Percentiles rank a stretch among this genome's conserved stretches.
These are phyloP conservation scores for Nothomitra cinnamomea DNA, from an alignment of 2,329 filamentous ascomycete genomes.

Conservation along the genomic window DNA sequence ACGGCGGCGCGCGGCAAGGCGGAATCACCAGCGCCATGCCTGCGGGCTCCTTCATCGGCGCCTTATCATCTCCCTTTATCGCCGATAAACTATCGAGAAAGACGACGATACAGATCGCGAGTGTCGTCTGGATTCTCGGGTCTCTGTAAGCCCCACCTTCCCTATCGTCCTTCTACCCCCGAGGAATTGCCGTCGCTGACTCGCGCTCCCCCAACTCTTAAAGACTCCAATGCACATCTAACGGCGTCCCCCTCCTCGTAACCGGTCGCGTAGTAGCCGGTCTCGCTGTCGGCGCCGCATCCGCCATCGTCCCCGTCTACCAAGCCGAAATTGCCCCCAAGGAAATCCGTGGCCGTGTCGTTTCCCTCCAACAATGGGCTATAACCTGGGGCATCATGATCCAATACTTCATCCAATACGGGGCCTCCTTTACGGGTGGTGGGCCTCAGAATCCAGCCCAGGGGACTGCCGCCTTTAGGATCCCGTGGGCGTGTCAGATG, in stretches of 20 bases:
- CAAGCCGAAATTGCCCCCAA: conserved; percentile 27
- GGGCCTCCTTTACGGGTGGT: conserved; percentile 26
- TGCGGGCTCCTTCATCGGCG: conserved; percentile 29
- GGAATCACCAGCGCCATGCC: conserved; percentile 30
- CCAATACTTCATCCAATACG: conserved; percentile 32
- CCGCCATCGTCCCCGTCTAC: conserved; percentile 28
- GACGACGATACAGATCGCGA: conserved; percentile 26
- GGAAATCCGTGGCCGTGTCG: conserved; percentile 25
- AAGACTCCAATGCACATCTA: conserved; percentile 12
- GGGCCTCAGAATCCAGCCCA: not conserved
- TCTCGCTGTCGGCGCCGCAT: conserved; percentile 26
- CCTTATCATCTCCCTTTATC: conserved; percentile 28
- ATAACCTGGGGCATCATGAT: conserved; percentile 29
- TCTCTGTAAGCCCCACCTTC: conserved; percentile 33
- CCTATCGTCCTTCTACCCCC: conserved; percentile 29
- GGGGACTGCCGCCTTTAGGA: conserved; percentile 25
- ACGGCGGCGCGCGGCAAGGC: not conserved
- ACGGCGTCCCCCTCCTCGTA: conserved; percentile 17
- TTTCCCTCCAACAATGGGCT: conserved; percentile 28
- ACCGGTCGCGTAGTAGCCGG: conserved; percentile 19
- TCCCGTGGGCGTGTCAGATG: conserved; percentile 30
- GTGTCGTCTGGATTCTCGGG: conserved; percentile 30
- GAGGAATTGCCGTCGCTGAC: conserved; percentile 59
- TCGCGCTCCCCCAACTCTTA: no score
- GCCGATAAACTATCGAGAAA: conserved; percentile 29